A percentile compares a stretch with the other conserved stretches of the same genome.
phyloP scores from a whole-genome alignment of 257 asterid genomes.

The Solanum rostratum region DNA sequence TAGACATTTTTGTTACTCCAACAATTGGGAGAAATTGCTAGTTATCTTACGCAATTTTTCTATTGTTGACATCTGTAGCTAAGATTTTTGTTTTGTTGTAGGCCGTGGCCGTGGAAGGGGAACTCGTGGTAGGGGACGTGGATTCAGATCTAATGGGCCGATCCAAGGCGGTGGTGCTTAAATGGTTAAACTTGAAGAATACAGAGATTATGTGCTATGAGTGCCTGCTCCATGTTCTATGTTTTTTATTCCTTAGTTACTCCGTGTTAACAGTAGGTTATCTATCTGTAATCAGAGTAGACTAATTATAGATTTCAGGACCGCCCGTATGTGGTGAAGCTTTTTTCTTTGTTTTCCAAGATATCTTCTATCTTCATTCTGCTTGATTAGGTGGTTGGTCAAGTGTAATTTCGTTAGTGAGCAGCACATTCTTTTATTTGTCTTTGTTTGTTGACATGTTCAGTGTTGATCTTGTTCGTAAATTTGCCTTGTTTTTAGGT shows the following conservation, averaged over 20 bases:
- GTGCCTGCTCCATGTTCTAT: conserved; percentile 11
- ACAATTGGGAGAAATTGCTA: neutral
- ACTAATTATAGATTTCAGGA: conserved; percentile 19
- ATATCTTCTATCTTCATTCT: neutral
- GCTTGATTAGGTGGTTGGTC: conserved; percentile 30
- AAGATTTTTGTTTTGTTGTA: conserved; percentile 9
- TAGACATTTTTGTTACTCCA: neutral
- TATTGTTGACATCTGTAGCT: neutral
- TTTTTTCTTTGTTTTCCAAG: conserved; percentile 23
- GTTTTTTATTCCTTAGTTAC: neutral
- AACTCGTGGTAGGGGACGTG: conserved; percentile 67
- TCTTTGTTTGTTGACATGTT: conserved; percentile 6
- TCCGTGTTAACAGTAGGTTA: conserved; percentile 5
- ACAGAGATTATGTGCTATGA: neutral
- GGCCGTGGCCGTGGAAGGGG: conserved; percentile 91
- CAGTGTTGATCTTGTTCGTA: neutral
- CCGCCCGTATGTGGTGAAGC: conserved; percentile 49
- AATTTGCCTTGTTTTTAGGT: neutral
- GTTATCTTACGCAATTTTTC: neutral
- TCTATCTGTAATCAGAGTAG: conserved; percentile 28
- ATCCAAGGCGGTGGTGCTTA: conserved; percentile 4
- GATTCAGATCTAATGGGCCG: conserved; percentile 37
- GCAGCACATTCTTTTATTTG: conserved; percentile 75
- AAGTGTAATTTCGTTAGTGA: conserved; percentile 29
- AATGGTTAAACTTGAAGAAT: neutral